phyloP scores from a whole-genome alignment of 1,139 yeast species.

The Taphrina wiesneri region DNA sequence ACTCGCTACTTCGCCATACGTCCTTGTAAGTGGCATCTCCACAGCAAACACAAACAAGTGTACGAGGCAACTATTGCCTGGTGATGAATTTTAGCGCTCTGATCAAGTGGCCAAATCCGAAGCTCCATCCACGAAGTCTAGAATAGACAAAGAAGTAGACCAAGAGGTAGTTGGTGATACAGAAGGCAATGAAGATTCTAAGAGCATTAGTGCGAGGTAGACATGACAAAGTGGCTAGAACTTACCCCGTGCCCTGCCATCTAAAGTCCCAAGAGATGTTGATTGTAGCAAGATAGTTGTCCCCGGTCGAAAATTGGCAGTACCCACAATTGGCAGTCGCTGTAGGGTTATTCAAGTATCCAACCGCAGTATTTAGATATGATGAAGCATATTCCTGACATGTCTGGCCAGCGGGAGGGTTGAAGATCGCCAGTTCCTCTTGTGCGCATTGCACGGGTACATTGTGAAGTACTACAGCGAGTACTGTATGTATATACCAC shows the following conservation, averaged over 20 bases:
- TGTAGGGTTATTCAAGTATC: constrained; percentile 49
- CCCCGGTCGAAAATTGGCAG: constrained; percentile 59
- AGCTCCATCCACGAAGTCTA: constrained; percentile 48
- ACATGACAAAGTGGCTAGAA: neutral
- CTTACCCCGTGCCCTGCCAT: constrained; percentile 53
- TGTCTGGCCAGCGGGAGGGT: constrained; percentile 61
- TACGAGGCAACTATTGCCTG: neutral
- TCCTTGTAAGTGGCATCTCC: too few species aligned
- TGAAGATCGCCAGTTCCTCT: constrained; percentile 55
- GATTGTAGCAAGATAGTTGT: constrained; percentile 54
- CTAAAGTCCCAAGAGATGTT: constrained; percentile 53
- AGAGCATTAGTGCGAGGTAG: constrained; percentile 46
- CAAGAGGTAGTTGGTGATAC: constrained; percentile 49
- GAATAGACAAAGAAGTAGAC: constrained; percentile 41
- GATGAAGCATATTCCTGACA: constrained; percentile 57
- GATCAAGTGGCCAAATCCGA: constrained; percentile 23
- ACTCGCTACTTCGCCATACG: too few species aligned
- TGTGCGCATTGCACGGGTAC: constrained; percentile 58
- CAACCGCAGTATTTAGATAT: constrained; percentile 49
- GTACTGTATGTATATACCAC: constrained; percentile 61
- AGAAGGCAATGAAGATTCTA: constrained; percentile 57
- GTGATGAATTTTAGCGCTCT: neutral
- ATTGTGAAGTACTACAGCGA: constrained; percentile 56
- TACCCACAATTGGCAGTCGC: constrained; percentile 57
- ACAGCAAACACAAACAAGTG: neutral